Evolutionary conservation across 257 asterid genomes (phyloP), one percentile per base, ranked within the genome.

Genomic region (Solanum raphanifolium): DNA sequence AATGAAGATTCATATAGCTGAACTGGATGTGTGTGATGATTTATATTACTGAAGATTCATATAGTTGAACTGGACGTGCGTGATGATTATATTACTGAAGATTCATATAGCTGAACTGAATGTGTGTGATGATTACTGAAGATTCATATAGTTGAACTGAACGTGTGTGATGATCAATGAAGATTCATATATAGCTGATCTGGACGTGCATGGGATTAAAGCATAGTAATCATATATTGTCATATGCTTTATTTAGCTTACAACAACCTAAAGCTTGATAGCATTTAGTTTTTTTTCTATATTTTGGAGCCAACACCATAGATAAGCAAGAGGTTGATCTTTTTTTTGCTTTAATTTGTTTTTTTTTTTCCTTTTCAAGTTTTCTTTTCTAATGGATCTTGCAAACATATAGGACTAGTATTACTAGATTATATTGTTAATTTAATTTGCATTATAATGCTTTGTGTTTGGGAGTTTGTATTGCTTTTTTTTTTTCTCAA

Each of bases 391-490:
- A 20, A 32, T 88, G 55, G 27, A 46, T 81, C 85, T 81, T 46
- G 39, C 68, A 27, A 81, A 43, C 68, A 81, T 46, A 81, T 46
- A 46, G 20, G 85, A 46, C 13, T 10, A 81, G 31, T 46, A 29
- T 29, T 46, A 16, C 85, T 81, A 46, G 68, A 46, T 81, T 81
- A 81, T 81, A 46, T 43, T 75, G 83, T n/a, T 75, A 38, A 23
- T 48, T 58, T 83, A 21, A 23, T 31, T 88, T 78, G 73, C 83
- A 35, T 60, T 88, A 84, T 90, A 65, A 46, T 83, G 87, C 62
- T 89, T 91, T 90, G 89, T 91, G 90, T 66, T 91, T 94, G 95
- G 93, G 92, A 87, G 89, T 88, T 91, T 89, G 90, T 90, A 89
- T 78, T 89, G 76, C 86, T 82, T 88, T 86, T 86, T 90, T 90